Percentiles rank a stretch among this genome's conserved stretches.
phyloP scores from a whole-genome alignment of 2,329 filamentous ascomycete genomes.

The Colletotrichum lindemuthianum region DNA sequence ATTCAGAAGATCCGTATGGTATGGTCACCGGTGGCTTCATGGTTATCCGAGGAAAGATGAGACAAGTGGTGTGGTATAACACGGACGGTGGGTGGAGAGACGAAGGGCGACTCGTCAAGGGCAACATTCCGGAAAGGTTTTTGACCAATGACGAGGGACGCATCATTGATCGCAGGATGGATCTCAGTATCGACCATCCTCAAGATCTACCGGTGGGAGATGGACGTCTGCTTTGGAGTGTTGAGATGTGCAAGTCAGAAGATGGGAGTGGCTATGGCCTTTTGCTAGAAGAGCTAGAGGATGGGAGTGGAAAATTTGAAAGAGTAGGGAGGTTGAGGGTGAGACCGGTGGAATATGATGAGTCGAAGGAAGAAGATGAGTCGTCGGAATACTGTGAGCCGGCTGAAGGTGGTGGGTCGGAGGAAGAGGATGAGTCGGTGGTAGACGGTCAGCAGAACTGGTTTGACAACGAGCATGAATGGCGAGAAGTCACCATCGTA shows the following conservation, averaged over 20 bases:
- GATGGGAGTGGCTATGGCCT: not conserved
- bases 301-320: fast-evolving
- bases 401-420: too few relatives aligned
- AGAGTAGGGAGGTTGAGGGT: not conserved
- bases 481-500: not conserved
- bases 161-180: not conserved
- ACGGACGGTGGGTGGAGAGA: not conserved
- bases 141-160: not conserved
- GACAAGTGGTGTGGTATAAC: not conserved
- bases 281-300: not conserved
- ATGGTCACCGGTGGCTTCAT: constrained; percentile 3
- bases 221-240: not conserved
- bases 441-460: not conserved
- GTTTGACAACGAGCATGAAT: not conserved
- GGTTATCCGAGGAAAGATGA: not conserved
- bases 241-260: constrained; percentile 10
- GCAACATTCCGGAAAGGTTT: not conserved
- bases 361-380: too few relatives aligned
- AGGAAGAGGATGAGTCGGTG: not conserved
- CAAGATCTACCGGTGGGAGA: not conserved
- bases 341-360: not conserved
- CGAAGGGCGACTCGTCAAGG: not conserved
- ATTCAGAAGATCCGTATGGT: not conserved
- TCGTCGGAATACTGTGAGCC: too few relatives aligned
- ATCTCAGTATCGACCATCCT: not conserved